phyloP scores from a whole-genome alignment of 1,139 yeast species.

The Debaryomyces subglobosus region DNA sequence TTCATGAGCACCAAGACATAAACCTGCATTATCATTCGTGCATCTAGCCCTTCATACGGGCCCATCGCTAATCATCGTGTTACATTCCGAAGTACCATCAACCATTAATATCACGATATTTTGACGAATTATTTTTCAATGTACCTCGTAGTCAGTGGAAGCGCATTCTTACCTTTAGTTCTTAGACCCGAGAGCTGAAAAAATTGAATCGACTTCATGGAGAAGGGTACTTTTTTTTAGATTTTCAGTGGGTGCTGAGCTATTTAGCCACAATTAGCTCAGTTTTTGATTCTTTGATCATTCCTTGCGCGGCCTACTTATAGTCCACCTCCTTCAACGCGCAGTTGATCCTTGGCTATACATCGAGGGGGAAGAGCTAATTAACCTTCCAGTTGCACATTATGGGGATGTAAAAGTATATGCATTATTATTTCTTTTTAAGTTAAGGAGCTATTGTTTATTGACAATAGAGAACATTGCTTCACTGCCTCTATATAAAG shows the following conservation, averaged over 20 bases:
- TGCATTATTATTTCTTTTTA: constrained; percentile 5
- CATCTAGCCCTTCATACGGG: background rate
- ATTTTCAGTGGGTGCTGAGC: too few relatives aligned
- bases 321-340: background rate
- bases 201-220: background rate
- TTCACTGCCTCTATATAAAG: constrained; percentile 8
- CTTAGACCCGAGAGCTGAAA: background rate
- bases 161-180: background rate
- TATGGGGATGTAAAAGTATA: background rate
- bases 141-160: background rate
- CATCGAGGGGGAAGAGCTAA: background rate
- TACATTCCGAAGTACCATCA: background rate
- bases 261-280: background rate
- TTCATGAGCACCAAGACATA: background rate
- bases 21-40: background rate
- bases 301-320: background rate
- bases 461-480: constrained; percentile 6
- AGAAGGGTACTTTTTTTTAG: background rate
- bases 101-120: background rate
- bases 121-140: background rate
- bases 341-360: background rate
- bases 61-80: background rate
- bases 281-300: background rate
- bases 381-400: background rate
- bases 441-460: constrained; percentile 1